Conservation (phyloP, 1,284 basidiomycete genomes). For the Kalmanozyma brasiliensis region DNA sequence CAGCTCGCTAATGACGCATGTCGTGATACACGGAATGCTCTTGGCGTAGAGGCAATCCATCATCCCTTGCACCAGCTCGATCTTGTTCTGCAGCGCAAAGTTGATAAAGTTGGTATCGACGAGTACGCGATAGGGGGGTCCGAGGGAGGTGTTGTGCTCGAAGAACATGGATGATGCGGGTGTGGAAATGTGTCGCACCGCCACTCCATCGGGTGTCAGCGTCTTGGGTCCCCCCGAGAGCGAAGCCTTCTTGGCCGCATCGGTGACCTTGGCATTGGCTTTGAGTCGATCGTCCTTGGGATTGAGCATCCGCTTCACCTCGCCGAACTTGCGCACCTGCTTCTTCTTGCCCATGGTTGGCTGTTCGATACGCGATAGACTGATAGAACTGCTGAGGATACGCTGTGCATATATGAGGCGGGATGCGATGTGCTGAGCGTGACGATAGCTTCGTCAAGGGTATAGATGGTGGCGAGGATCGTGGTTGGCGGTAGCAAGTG, state of each 20-base stretch:
- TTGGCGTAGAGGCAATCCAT: slow-evolving; percentile 99
- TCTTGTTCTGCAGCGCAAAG: slow-evolving; percentile 96
- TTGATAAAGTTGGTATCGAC: slow-evolving; percentile 99
- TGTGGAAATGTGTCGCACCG: slow-evolving; percentile 52
- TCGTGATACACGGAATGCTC: slow-evolving; percentile 97
- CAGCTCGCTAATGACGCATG: slow-evolving; percentile 96
- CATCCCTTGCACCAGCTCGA: slow-evolving; percentile 96
- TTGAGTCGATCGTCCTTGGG: slow-evolving; percentile 93
- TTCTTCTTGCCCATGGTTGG: slow-evolving; percentile 85
- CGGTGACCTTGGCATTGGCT: slow-evolving; percentile 72
- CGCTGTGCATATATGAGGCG: background rate
- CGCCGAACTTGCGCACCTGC: slow-evolving; percentile 93
- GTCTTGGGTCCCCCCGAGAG: background rate
- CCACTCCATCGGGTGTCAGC: slow-evolving; percentile 42
- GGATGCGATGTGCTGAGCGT: background rate
- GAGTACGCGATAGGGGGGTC: slow-evolving; percentile 94
- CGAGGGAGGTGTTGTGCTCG: slow-evolving; percentile 93
- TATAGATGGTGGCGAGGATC: background rate
- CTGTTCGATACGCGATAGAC: too few relatives aligned
- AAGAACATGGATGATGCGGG: slow-evolving; percentile 87
- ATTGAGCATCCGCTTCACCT: slow-evolving; percentile 93
- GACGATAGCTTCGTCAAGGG: background rate
- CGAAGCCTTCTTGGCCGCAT: slow-evolving; percentile 51
- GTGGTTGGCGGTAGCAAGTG: background rate
- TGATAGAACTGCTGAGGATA: too few relatives aligned